Evolutionary conservation across 2,329 filamentous ascomycete genomes (phyloP), one percentile per base, ranked within the genome.

Genomic region (Fusarium dimerum): DNA sequence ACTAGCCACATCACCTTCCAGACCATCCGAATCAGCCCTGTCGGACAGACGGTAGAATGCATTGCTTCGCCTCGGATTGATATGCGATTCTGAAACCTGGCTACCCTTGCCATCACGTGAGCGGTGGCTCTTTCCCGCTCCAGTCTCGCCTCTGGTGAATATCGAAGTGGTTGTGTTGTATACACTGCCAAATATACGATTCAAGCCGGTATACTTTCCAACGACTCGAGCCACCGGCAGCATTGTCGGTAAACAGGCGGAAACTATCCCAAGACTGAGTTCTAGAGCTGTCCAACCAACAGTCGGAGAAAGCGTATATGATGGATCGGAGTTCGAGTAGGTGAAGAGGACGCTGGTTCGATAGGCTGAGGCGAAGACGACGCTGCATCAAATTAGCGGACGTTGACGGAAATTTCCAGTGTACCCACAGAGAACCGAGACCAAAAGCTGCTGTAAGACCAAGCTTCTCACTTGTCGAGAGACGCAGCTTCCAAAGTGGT

Each of bases 191-290:
- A 53, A 45, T 2, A 64, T 34, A 4, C 68, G 69, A n/a, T 69
- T 56, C 7, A 64, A 43, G 10, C 65, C 59, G 51, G 75, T 77
- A 16, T 78, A 69, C n/a, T 76, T 70, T 3, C 73, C 67, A 8
- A 75, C 66, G 10, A 60, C 16, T 4, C 69, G 67, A 32, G 80
- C 57, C 13, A 78, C 70, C 3, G 78, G 78, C 6, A 77, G 72
- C 39, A 82, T 67, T 1, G 79, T 80, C 0, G 80, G 80, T 0
- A 82, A 74, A 55, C 78, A 81, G 7, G 79, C 79, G 0, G 78
- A 79, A 41, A 80, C 70, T 56, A 83, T 79, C 45, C 78, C 80
- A 0, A 75, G 73, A 0, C 76, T 70, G 64, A 77, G 74, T 59
- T 81, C 78, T 54, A 80, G 75, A 5, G 70, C 70, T 7, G 76